Conservation (phyloP, 2,329 filamentous ascomycete genomes). For the Ophiobolus disseminans region DNA sequence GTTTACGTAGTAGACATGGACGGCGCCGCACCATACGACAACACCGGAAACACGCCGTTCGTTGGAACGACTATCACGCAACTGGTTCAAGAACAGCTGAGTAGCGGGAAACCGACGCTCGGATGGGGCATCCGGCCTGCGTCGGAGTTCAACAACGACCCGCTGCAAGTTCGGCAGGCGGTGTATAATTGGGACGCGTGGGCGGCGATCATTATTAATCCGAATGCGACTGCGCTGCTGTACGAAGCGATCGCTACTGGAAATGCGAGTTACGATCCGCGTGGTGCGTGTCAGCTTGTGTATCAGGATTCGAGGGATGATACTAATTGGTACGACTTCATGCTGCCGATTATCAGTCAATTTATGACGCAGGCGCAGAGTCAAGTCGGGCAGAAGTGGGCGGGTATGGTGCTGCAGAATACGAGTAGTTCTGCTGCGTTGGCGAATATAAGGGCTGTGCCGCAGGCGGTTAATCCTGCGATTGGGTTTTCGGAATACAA, state of each 20-base stretch:
- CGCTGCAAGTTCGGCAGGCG: conserved; percentile 62
- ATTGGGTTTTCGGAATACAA: conserved; percentile 65
- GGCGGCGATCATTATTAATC: conserved; percentile 68
- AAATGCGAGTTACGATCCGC: conserved; percentile 66
- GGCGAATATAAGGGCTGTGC: conserved; percentile 54
- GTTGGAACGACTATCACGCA: conserved; percentile 64
- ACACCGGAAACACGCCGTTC: conserved; percentile 53
- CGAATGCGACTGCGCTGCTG: conserved; percentile 67
- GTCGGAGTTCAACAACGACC: conserved; percentile 63
- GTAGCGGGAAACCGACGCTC: conserved; percentile 50
- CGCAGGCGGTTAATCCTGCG: conserved; percentile 63
- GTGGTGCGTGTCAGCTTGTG: conserved; percentile 64
- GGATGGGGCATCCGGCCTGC: conserved; percentile 60
- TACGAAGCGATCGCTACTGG: conserved; percentile 61
- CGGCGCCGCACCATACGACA: conserved; percentile 61
- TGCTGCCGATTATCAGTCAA: conserved; percentile 58
- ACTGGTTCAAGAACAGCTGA: conserved; percentile 54
- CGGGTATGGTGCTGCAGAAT: conserved; percentile 51
- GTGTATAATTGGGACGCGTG: conserved; percentile 67
- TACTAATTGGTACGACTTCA: conserved; percentile 61
- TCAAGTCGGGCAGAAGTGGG: conserved; percentile 59
- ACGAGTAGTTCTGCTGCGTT: conserved; percentile 49
- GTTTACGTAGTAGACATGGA: conserved; percentile 71
- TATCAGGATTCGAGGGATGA: conserved; percentile 65
- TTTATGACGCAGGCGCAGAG: conserved; percentile 58